phyloP scores from a whole-genome alignment of 2,329 filamentous ascomycete genomes.

The Claviceps capensis region DNA sequence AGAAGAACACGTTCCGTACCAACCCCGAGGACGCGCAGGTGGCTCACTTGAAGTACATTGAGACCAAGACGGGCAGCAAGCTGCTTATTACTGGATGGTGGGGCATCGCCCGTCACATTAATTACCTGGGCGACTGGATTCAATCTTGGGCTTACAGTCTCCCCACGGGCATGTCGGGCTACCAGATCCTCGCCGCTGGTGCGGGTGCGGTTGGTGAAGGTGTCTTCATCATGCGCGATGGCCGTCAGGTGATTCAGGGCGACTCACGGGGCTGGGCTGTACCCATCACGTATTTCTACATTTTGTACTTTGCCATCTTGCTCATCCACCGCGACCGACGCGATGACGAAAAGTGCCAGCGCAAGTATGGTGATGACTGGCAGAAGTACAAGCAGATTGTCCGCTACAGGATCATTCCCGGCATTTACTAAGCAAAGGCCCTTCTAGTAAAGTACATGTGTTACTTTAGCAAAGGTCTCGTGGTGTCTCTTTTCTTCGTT shows the following conservation, averaged over 20 bases:
- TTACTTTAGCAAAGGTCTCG: not conserved
- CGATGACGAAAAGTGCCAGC: conserved; percentile 80
- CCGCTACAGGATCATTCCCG: conserved; percentile 69
- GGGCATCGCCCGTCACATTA: conserved; percentile 84
- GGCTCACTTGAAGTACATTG: conserved; percentile 68
- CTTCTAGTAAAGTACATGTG: no score
- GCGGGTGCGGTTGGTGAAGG: conserved; percentile 32
- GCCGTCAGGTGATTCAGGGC: conserved; percentile 54
- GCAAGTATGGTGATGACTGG: conserved; percentile 92
- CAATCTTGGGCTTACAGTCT: conserved; percentile 86
- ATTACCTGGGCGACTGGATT: conserved; percentile 91
- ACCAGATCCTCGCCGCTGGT: conserved; percentile 50
- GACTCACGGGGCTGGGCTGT: conserved; percentile 72
- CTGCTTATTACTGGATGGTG: conserved; percentile 85
- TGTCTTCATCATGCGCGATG: conserved; percentile 43
- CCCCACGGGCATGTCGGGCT: conserved; percentile 75
- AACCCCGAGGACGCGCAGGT: conserved; percentile 71
- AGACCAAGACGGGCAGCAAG: conserved; percentile 70
- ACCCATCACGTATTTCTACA: conserved; percentile 86
- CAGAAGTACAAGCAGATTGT: conserved; percentile 75
- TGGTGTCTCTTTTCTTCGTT: not conserved
- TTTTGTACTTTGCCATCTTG: conserved; percentile 79
- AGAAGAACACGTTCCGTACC: conserved; percentile 90
- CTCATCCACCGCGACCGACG: conserved; percentile 75
- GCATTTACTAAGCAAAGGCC: conserved; percentile 49